Evolutionary conservation across 106 monocot genomes (phyloP), one percentile per base, ranked within the genome.

Genomic region (Apostasia shenzhenica): DNA sequence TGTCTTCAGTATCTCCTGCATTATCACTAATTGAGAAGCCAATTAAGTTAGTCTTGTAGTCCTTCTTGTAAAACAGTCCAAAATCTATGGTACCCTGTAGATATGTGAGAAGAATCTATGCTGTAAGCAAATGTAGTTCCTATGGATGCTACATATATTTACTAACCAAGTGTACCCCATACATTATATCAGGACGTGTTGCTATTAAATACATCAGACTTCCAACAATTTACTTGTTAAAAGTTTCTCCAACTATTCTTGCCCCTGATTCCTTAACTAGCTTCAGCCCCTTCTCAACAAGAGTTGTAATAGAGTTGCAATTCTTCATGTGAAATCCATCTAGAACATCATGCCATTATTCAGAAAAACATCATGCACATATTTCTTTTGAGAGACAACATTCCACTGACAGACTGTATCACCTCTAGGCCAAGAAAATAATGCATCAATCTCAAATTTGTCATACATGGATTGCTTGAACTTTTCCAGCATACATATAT

Each of bases 391-490:
- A 40, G 26, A 61, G 11, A 61, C 2, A 41, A 61, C 3, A 61
- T 40, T 4, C 26, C 61, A 3, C 4, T 4, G 2, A n/a, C 3
- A 41, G 26, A 41, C 40, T 61, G 39, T 5, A 61, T 3, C 11
- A 61, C 61, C 42, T 41, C 61, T 4, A 61, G 3, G 6, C 61
- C 61, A 61, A 61, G 38, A 41, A 61, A 61, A 11, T 61, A 61
- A n/a, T 42, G 26, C n/a, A 61, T 3, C 7, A 41, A 4, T 3
- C 61, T 41, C n/a, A 61, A 5, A 41, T 61, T 41, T 11, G 61
- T 61, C 61, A 61, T 61, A 42, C 57, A 57, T 57, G 12, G 57
- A 57, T 57, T 57, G 7, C 57, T 41, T 41, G 11, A 61, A 61
- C 4, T 42, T 1, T 41, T 26, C 41, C 3, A 61, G 4, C 61